A percentile compares a stretch with the other conserved stretches of the same genome.
These are phyloP conservation scores for Lentinula detonsa DNA, from an alignment of 768 basidiomycete genomes.

Conservation along the genomic window DNA sequence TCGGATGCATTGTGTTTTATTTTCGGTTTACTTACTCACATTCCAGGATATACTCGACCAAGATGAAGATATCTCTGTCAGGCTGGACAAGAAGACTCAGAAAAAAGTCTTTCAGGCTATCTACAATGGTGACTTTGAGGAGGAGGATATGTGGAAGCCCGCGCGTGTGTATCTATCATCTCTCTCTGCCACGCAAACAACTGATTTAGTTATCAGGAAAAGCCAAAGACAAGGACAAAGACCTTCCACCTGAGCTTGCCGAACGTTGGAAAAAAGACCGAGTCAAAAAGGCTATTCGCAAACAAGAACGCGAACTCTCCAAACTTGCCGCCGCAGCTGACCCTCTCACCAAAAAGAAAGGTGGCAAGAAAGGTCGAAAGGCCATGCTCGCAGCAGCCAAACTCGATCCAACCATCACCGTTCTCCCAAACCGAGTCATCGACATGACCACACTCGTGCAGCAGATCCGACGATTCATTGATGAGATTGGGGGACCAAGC, in stretches of 20 bases:
- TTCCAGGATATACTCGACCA: conserved; percentile 56
- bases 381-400: conserved; percentile 54
- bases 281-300: conserved; percentile 72
- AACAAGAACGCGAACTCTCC: conserved; percentile 52
- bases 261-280: conserved; percentile 81
- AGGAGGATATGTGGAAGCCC: conserved; percentile 33
- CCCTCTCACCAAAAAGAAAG: conserved; percentile 54
- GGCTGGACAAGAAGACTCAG: conserved; percentile 39
- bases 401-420: conserved; percentile 38
- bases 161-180: conserved; percentile 39
- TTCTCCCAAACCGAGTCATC: conserved; percentile 46
- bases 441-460: conserved; percentile 63
- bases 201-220: conserved; percentile 22
- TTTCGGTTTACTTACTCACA: background rate
- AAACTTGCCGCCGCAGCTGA: conserved; percentile 56
- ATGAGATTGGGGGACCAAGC: conserved; percentile 39
- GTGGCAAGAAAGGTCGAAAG: conserved; percentile 65
- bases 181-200: background rate
- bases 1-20: background rate
- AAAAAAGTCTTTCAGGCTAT: conserved; percentile 60
- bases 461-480: conserved; percentile 67
- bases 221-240: conserved; percentile 46
- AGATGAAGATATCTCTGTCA: conserved; percentile 41
- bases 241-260: conserved; percentile 51
- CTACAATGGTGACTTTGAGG: conserved; percentile 46